Evolutionary conservation across 106 monocot species (phyloP).

Genomic region (Phalaenopsis equestris): DNA sequence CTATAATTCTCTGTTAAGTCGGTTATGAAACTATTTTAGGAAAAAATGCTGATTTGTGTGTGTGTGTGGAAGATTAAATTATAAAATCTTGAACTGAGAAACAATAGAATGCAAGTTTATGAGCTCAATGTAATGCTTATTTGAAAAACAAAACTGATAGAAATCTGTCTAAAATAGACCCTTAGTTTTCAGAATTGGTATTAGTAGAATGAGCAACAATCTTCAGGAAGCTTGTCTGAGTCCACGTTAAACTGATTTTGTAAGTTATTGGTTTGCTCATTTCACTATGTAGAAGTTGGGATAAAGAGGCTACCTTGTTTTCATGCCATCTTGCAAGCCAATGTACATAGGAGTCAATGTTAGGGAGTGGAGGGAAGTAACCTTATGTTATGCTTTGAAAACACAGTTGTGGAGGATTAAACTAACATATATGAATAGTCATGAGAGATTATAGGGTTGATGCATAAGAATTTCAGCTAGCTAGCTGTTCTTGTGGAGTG

Average conservation of each 20-base stretch:
- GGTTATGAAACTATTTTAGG: too few relatives aligned
- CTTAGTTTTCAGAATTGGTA: neutral
- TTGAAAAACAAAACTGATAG: neutral
- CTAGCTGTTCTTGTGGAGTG: neutral
- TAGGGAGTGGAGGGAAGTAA: neutral
- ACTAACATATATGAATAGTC: neutral
- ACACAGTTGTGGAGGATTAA: neutral
- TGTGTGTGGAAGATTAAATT: too few relatives aligned
- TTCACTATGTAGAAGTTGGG: neutral
- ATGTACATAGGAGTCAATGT: neutral
- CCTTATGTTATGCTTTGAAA: neutral
- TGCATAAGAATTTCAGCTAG: neutral
- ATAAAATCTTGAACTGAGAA: too few relatives aligned
- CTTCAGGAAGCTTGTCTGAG: neutral
- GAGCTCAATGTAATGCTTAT: too few relatives aligned
- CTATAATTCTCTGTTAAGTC: too few relatives aligned
- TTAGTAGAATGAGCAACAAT: neutral
- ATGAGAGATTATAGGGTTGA: neutral
- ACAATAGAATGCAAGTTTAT: too few relatives aligned
- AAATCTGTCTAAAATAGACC: neutral
- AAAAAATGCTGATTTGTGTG: too few relatives aligned
- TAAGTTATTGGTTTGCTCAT: neutral
- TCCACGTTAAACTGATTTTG: neutral
- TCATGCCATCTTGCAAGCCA: neutral
- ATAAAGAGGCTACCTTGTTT: neutral